Conservation (phyloP, 116 monocot genomes). For the Posidonia oceanica region DNA sequence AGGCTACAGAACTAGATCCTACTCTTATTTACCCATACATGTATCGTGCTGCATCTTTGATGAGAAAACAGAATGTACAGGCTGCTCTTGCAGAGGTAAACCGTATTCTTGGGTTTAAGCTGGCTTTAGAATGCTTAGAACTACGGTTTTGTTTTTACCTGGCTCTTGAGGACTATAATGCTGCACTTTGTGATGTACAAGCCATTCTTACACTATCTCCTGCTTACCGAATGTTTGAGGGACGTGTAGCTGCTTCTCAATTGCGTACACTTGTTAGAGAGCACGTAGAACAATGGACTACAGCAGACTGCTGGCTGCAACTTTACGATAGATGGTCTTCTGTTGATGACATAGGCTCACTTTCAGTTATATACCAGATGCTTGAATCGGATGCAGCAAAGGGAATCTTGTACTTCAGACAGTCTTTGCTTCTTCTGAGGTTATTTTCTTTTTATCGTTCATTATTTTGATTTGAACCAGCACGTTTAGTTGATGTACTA, state of each 20-base stretch:
- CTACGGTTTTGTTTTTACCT: constrained; percentile 63
- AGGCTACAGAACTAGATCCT: constrained; percentile 63
- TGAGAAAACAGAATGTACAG: constrained; percentile 52
- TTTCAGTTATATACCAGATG: constrained; percentile 79
- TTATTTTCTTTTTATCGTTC: constrained; percentile 8
- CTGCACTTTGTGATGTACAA: constrained; percentile 62
- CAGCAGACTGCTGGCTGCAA: constrained; percentile 80
- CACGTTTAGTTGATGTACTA: background rate
- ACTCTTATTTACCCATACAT: constrained; percentile 71
- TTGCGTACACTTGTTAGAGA: constrained; percentile 50
- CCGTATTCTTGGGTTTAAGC: constrained; percentile 63
- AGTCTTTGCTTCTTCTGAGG: constrained; percentile 81
- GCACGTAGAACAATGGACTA: constrained; percentile 62
- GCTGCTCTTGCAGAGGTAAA: constrained; percentile 57
- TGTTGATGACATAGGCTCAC: constrained; percentile 77
- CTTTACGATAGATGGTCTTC: constrained; percentile 79
- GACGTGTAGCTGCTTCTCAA: constrained; percentile 55
- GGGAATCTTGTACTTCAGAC: constrained; percentile 69
- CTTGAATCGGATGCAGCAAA: constrained; percentile 57
- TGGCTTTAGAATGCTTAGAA: constrained; percentile 62
- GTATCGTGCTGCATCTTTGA: constrained; percentile 61
- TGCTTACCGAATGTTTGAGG: constrained; percentile 59
- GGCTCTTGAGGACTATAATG: constrained; percentile 47
- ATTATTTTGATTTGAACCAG: background rate
- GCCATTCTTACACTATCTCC: constrained; percentile 57